Evolutionary conservation across 148 eudicot genomes (phyloP).

Genomic region (Rheum nobile): DNA sequence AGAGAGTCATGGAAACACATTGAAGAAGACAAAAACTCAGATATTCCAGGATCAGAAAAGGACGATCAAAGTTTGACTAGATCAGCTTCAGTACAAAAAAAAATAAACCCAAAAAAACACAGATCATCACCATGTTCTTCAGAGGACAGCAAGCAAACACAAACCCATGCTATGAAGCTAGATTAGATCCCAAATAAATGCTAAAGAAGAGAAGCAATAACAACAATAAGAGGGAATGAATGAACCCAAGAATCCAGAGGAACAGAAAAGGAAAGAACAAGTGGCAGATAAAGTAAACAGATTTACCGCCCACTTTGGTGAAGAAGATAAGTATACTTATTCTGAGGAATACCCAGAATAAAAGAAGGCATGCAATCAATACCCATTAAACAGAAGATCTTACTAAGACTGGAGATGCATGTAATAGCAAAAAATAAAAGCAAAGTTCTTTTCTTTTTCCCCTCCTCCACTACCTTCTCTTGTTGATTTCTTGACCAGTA

Average conservation of each 20-base stretch:
- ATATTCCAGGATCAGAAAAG: not conserved
- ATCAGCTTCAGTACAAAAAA: not conserved
- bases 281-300: not conserved
- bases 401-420: not conserved
- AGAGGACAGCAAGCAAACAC: not conserved
- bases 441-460: not conserved
- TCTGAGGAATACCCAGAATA: conserved; percentile 8
- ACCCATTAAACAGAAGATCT: conserved; percentile 5
- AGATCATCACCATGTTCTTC: not conserved
- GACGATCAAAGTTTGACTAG: conserved; percentile 1
- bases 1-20: not conserved
- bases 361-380: conserved; percentile 1
- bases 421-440: not conserved
- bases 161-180: not conserved
- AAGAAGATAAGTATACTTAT: conserved; percentile 3
- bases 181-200: not conserved
- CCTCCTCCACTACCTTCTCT: not conserved
- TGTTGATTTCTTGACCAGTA: not conserved
- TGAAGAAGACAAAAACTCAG: conserved; percentile 1
- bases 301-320: conserved; percentile 2
- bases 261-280: conserved; percentile 3
- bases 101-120: not conserved
- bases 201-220: not conserved
- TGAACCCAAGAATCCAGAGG: not conserved
- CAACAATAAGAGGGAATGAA: not conserved